Conservation (phyloP, 768 basidiomycete species). For the Solioccasus polychromus region DNA sequence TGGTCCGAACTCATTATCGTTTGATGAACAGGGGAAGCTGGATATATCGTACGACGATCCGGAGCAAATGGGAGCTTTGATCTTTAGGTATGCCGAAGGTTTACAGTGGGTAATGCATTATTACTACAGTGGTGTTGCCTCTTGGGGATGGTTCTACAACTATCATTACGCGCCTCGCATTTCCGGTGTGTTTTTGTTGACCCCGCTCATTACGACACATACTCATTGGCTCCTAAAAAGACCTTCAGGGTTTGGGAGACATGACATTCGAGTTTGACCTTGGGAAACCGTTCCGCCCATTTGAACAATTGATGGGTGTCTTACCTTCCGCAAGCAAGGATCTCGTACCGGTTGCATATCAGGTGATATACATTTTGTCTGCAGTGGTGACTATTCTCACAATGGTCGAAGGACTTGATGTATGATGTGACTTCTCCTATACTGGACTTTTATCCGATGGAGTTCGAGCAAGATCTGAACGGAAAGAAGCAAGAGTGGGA, state of each 20-base stretch:
- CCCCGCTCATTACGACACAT: neutral
- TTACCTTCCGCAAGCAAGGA: slow-evolving; percentile 88
- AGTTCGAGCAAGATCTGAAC: slow-evolving; percentile 92
- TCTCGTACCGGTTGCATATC: slow-evolving; percentile 82
- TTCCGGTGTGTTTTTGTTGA: slow-evolving; percentile 57
- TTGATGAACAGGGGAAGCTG: slow-evolving; percentile 67
- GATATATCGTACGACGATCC: slow-evolving; percentile 73
- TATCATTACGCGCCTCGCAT: slow-evolving; percentile 98
- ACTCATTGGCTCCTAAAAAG: slow-evolving; percentile 32
- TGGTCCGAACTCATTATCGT: slow-evolving; percentile 12
- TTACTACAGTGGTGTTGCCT: slow-evolving; percentile 95
- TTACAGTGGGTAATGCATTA: slow-evolving; percentile 99
- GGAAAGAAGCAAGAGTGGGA: slow-evolving; percentile 99
- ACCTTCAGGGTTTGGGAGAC: slow-evolving; percentile 60
- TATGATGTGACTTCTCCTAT: slow-evolving; percentile 80
- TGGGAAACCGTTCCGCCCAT: slow-evolving; percentile 88
- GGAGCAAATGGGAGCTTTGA: slow-evolving; percentile 64
- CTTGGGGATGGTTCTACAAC: slow-evolving; percentile 99
- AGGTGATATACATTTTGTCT: slow-evolving; percentile 42
- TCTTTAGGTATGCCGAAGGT: slow-evolving; percentile 86
- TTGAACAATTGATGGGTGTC: slow-evolving; percentile 97
- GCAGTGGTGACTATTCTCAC: neutral
- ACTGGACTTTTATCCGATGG: slow-evolving; percentile 88
- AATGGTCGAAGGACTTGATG: slow-evolving; percentile 75
- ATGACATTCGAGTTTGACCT: slow-evolving; percentile 87